Evolutionary conservation across 306 rosid species (phyloP).

Genomic region (Sicyos baderoa): DNA sequence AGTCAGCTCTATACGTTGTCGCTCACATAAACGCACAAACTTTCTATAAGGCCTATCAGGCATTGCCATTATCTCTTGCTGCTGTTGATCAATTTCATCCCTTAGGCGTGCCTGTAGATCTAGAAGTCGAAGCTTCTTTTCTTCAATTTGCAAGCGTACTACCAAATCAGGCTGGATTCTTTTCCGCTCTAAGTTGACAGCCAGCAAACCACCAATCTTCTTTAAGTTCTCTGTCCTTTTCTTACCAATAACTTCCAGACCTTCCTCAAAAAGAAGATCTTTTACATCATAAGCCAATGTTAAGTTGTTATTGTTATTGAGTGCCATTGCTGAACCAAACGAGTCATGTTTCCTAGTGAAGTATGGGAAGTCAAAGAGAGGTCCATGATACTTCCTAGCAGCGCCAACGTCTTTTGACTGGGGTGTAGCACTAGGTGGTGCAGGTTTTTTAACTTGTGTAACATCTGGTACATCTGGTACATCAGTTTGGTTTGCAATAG

Average conservation of each 20-base stretch:
- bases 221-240: constrained; percentile 62
- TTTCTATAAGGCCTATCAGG: constrained; percentile 91
- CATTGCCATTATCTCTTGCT: constrained; percentile 98
- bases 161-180: constrained; percentile 93
- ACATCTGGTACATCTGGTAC: constrained; percentile 65
- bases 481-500: constrained; percentile 50
- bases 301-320: constrained; percentile 53
- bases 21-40: constrained; percentile 90
- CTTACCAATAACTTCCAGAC: constrained; percentile 64
- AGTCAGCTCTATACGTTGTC: constrained; percentile 82
- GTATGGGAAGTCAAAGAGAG: constrained; percentile 94
- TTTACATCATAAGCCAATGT: constrained; percentile 81
- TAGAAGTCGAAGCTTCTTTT: constrained; percentile 78
- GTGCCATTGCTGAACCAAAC: constrained; percentile 69
- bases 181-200: constrained; percentile 86
- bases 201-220: constrained; percentile 84
- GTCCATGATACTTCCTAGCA: constrained; percentile 84
- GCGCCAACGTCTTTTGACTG: constrained; percentile 58
- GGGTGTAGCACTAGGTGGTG: constrained; percentile 41
- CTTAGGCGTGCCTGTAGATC: constrained; percentile 86
- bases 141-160: constrained; percentile 85
- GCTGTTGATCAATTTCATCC: constrained; percentile 93
- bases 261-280: constrained; percentile 89
- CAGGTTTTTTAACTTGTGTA: constrained; percentile 50
- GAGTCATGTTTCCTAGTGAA: constrained; percentile 91